Conservation (phyloP, 352 stramenopile genomes). For the Globisporangium paddicum region DNA sequence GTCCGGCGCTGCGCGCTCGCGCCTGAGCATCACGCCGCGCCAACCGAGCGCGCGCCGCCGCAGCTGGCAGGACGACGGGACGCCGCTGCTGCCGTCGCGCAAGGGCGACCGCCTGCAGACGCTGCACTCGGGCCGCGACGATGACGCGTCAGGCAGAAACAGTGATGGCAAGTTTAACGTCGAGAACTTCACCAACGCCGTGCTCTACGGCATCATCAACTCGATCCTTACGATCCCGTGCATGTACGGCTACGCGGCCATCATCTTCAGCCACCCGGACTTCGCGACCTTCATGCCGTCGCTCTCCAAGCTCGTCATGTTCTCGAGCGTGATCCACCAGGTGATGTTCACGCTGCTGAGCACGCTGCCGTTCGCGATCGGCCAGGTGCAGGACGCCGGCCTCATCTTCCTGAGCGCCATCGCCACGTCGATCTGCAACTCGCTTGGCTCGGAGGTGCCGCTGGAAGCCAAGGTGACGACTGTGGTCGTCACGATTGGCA, state of each 20-base stretch:
- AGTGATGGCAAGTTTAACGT: conserved; percentile 5
- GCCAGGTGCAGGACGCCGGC: conserved; percentile 97
- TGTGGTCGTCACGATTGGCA: conserved; percentile 89
- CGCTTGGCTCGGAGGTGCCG: conserved; percentile 57
- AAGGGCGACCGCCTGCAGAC: conserved; percentile 6
- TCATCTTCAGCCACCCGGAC: conserved; percentile 94
- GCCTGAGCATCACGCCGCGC: conserved; percentile 28
- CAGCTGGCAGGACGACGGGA: conserved; percentile 26
- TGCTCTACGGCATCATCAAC: conserved; percentile 91
- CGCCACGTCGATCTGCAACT: conserved; percentile 85
- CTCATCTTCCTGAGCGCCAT: conserved; percentile 98
- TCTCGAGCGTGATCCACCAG: conserved; percentile 95
- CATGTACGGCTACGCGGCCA: conserved; percentile 94
- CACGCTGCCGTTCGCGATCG: conserved; percentile 95
- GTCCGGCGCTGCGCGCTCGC: conserved; percentile 45
- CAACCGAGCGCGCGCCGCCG: conserved; percentile 15
- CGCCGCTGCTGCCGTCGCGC: conserved; percentile 24
- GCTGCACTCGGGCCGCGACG: not conserved
- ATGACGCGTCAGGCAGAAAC: not conserved
- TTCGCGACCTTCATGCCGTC: conserved; percentile 85
- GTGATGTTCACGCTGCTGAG: conserved; percentile 87
- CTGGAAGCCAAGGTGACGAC: conserved; percentile 90
- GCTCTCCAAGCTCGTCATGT: conserved; percentile 95
- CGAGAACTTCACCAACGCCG: conserved; percentile 51
- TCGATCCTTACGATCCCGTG: conserved; percentile 92